Conservation (phyloP, 2,329 filamentous ascomycete species). For the Xylaria sp. region DNA sequence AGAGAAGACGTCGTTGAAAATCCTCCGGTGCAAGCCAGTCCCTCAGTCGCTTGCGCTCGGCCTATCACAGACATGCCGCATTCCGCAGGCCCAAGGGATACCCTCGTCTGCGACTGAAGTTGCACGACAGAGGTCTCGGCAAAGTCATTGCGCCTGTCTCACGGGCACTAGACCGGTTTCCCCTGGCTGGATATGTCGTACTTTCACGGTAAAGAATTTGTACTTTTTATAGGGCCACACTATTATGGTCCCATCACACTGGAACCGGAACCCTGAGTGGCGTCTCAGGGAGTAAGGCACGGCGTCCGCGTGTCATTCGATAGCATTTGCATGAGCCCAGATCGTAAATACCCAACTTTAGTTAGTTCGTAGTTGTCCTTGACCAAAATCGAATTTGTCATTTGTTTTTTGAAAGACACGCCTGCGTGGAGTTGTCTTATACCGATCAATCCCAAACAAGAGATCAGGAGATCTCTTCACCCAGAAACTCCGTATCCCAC, state of each 20-base stretch:
- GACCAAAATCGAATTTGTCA: too few relatives aligned
- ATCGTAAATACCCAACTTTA: neutral
- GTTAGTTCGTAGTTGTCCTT: too few relatives aligned
- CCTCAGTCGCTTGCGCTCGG: neutral
- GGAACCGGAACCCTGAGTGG: neutral
- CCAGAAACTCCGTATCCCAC: too few relatives aligned
- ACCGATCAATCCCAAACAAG: too few relatives aligned
- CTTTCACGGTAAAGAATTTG: neutral
- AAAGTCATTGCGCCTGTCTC: neutral
- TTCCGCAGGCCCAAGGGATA: slow-evolving; percentile 6
- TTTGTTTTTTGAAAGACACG: too few relatives aligned
- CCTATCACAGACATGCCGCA: neutral
- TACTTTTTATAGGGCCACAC: neutral
- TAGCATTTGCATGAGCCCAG: neutral
- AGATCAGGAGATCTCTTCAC: too few relatives aligned
- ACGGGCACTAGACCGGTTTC: neutral
- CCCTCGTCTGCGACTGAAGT: neutral
- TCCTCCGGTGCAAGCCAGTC: neutral
- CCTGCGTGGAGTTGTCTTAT: too few relatives aligned
- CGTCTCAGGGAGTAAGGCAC: neutral
- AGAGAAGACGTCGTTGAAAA: neutral
- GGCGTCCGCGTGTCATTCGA: neutral
- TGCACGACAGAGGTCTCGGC: neutral
- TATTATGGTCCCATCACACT: neutral
- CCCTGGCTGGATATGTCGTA: neutral